Evolutionary conservation across 2,329 filamentous ascomycete genomes (phyloP).

Genomic region (Xylaria sp.): DNA sequence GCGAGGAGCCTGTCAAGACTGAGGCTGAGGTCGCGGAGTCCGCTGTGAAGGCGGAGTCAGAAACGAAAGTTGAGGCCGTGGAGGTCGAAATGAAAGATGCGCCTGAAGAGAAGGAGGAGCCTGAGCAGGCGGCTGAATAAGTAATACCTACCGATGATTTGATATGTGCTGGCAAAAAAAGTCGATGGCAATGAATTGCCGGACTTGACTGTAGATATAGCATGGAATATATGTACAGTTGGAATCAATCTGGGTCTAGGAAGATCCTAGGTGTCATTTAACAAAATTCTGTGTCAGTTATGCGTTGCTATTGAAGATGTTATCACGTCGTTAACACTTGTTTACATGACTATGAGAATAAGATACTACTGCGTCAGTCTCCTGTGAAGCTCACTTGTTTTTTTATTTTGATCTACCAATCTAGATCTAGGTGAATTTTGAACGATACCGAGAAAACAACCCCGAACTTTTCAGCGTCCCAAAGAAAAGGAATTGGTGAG

Average conservation of each 20-base stretch:
- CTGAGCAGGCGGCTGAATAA: background rate
- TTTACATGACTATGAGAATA: no score
- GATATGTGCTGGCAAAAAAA: no score
- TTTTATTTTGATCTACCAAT: background rate
- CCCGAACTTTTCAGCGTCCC: background rate
- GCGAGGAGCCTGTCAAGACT: background rate
- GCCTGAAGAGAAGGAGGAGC: background rate
- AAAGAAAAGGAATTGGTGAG: no score
- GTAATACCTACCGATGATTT: background rate
- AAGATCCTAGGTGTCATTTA: no score
- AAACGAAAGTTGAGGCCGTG: background rate
- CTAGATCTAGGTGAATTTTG: background rate
- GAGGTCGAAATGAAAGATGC: background rate
- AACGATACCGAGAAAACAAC: background rate
- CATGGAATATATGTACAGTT: no score
- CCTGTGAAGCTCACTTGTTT: background rate
- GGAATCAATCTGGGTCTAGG: no score
- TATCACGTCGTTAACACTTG: no score
- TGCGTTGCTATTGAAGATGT: no score
- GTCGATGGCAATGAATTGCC: no score
- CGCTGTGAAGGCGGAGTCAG: background rate
- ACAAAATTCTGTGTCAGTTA: no score
- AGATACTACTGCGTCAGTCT: background rate
- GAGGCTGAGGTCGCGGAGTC: background rate
- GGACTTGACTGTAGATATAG: no score